phyloP scores from a whole-genome alignment of 73 alveolate genomes.

The Paramecium caudatum region DNA sequence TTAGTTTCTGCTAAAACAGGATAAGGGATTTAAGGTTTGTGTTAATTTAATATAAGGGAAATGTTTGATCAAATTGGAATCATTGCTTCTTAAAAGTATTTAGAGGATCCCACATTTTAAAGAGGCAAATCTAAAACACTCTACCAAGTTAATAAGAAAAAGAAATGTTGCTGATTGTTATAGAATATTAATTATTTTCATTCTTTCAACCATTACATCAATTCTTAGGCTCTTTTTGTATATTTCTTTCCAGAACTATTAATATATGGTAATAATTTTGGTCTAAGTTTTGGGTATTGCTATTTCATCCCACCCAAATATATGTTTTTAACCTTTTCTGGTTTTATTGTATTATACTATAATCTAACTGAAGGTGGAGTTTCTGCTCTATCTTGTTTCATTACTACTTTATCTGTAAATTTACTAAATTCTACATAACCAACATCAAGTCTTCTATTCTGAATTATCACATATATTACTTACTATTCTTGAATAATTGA shows the following conservation, averaged over 20 bases:
- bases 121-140: not conserved
- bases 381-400: conserved; percentile 63
- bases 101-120: not conserved
- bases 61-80: conserved; percentile 17
- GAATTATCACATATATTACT: not conserved
- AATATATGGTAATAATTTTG: not conserved
- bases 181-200: not conserved
- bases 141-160: not conserved
- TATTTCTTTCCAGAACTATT: not conserved
- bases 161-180: not conserved
- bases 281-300: not conserved
- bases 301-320: not conserved
- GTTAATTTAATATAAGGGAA: not conserved
- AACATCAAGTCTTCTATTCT: conserved; percentile 42
- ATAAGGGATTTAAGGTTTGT: not conserved
- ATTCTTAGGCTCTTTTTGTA: not conserved
- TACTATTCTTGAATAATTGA: conserved; percentile 52
- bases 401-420: not conserved
- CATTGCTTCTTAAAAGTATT: not conserved
- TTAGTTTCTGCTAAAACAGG: conserved; percentile 20
- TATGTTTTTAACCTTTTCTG: not conserved
- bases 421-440: conserved; percentile 59
- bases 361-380: conserved; percentile 65
- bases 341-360: not conserved
- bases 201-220: not conserved